Base-by-base conservation (phyloP, 164 flowering plant species). In the Cinnamomum micranthum region DNA sequence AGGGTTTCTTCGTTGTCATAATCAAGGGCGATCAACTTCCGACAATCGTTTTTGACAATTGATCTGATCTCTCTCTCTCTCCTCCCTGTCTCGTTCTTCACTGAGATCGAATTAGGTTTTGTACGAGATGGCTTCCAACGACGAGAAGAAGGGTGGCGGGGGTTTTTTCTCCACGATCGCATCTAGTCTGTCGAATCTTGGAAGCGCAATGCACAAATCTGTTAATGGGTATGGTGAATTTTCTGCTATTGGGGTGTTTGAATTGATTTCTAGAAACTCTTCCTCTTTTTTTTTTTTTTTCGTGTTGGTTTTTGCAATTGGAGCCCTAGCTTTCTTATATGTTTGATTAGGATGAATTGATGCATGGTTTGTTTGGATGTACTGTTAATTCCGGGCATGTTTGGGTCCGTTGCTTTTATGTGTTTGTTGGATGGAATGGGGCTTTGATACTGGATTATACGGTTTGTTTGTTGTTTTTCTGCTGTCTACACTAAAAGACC, bases 181-280 rank as follows among this genome's bases (percentile, higher is more conserved):
- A 1, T 81, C 87, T 22, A 78, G 84, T 41, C 31, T 84, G 50
- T 82, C 88, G 4, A 83, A 74, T 78, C 71, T 87, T 65, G 78
- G 88, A 20, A 77, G 24, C 72, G 86, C 86, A 2, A 84, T 83
- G 88, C 87, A 84, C 67, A 80, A 83, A 80, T 83, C 90, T 12
- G 86, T 87, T 33, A 84, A 83, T 31, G 88, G 87, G 88, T 87
- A 80, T 4, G 15, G 52, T 2, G n/a, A 41, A 47, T 69, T 35
- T 23, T 69, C 47, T 15, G n/a, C 22, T 23, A 11, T 69, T 52
- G 10, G 15, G 55, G 47, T 22, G 15, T 69, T 10, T 52, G 19
- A 33, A 2, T 47, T 22, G 1, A 19, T 69, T 22, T 31, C 19
- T 20, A 11, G 7, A 2, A 11, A 13, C 7, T 47, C 6, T 31